Evolutionary conservation across 2,329 filamentous ascomycete species (phyloP).

Genomic region (Trichothecium roseum): DNA sequence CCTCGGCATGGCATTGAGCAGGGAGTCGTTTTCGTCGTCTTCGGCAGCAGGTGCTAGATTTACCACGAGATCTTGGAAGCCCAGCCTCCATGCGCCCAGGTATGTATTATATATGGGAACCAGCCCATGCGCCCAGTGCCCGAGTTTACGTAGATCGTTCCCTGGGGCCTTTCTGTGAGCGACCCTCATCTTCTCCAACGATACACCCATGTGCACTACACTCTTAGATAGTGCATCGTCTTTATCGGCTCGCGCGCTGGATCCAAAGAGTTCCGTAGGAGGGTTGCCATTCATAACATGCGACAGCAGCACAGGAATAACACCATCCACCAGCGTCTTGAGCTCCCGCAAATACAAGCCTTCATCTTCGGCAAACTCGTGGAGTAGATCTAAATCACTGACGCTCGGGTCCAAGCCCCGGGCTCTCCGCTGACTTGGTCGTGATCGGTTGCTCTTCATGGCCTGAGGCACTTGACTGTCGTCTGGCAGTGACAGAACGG

Average conservation of each 20-base stretch:
- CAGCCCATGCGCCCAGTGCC: conserved; percentile 72
- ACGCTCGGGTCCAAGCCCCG: conserved; percentile 56
- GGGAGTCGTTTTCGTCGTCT: conserved; percentile 47
- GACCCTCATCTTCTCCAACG: conserved; percentile 72
- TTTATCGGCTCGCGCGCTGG: conserved; percentile 39
- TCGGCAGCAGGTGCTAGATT: conserved; percentile 67
- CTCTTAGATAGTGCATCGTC: conserved; percentile 63
- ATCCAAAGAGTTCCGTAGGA: conserved; percentile 57
- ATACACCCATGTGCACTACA: conserved; percentile 88
- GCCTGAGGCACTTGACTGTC: conserved; percentile 44
- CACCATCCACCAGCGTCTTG: conserved; percentile 86
- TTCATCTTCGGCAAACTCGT: conserved; percentile 76
- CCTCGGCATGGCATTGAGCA: conserved; percentile 47
- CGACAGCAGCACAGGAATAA: conserved; percentile 83
- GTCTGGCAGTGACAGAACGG: conserved; percentile 70
- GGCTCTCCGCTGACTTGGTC: conserved; percentile 67
- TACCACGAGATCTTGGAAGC: conserved; percentile 89
- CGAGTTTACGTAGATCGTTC: conserved; percentile 58
- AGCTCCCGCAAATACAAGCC: conserved; percentile 81
- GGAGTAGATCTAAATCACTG: conserved; percentile 65
- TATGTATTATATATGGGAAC: conserved; percentile 78
- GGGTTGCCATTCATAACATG: conserved; percentile 66
- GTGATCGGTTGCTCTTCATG: conserved; percentile 61
- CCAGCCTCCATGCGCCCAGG: conserved; percentile 78
- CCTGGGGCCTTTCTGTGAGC: conserved; percentile 73